These are phyloP conservation scores for Juncus inflexus DNA, from an alignment of 176 grass and related monocot species.

Conservation along the genomic window DNA sequence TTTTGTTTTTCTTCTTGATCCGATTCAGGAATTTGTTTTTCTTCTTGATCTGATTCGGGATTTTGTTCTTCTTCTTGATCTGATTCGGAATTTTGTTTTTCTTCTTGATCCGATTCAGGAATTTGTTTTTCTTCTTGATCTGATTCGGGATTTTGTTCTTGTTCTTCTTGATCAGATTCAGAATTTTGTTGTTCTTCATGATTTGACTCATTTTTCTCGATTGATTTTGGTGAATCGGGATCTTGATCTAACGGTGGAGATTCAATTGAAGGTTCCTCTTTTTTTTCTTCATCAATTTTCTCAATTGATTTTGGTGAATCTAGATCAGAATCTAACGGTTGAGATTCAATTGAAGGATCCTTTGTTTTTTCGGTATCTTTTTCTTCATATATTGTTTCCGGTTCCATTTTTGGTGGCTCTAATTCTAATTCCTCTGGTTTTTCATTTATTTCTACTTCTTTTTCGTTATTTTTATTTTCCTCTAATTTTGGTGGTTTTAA, in stretches of 20 bases:
- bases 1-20: no score
- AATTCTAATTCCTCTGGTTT: not conserved
- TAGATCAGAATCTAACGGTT: not conserved
- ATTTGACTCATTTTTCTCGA: constrained; percentile 5
- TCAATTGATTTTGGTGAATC: constrained; percentile 17
- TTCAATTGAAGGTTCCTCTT: not conserved
- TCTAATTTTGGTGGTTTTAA: constrained; percentile 6
- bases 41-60: no score
- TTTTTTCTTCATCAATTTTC: not conserved
- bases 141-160: no score
- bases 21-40: no score
- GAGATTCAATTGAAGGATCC: not conserved
- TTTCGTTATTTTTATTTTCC: constrained; percentile 15
- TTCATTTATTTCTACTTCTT: constrained; percentile 13
- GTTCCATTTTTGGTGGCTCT: constrained; percentile 9
- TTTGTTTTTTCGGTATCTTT: constrained; percentile 8
- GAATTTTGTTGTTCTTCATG: constrained; percentile 8
- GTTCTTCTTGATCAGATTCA: constrained; percentile 12
- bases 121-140: no score
- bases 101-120: no score
- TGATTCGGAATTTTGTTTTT: no score
- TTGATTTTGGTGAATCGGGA: constrained; percentile 16
- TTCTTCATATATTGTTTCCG: constrained; percentile 1
- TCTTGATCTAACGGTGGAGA: not conserved
- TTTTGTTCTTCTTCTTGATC: no score